Percentiles rank a stretch among this genome's conserved stretches.
These are phyloP conservation scores for Umbilicus rupestris DNA, from an alignment of 164 flowering plant species.

Conservation along the genomic window DNA sequence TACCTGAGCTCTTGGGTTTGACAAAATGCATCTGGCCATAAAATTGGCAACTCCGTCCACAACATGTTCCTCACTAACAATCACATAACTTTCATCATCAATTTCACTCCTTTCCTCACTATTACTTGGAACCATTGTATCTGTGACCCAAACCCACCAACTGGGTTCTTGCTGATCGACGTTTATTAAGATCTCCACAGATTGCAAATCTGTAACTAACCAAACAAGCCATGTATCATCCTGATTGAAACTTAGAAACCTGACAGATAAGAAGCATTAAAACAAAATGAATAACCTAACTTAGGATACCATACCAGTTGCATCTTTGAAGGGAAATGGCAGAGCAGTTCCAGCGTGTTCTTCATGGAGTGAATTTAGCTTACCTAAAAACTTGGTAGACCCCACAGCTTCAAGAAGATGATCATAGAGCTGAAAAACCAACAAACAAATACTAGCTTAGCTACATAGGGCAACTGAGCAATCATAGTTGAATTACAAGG, in stretches of 20 bases:
- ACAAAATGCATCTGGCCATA: conserved; percentile 76
- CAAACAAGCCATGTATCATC: not conserved
- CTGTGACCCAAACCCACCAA: conserved; percentile 96
- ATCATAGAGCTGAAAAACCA: conserved; percentile 46
- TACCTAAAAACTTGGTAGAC: conserved; percentile 49
- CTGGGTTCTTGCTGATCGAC: conserved; percentile 57
- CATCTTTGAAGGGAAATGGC: conserved; percentile 61
- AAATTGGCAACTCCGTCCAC: conserved; percentile 92
- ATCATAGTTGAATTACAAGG: too few relatives aligned
- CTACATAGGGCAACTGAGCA: not conserved
- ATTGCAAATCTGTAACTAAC: conserved; percentile 46
- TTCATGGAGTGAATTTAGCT: conserved; percentile 38
- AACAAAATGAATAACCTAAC: not conserved
- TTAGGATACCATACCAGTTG: conserved; percentile 39
- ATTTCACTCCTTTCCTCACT: conserved; percentile 75
- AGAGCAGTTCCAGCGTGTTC: conserved; percentile 24
- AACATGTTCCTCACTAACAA: conserved; percentile 72
- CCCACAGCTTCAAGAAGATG: conserved; percentile 60
- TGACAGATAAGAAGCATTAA: not conserved
- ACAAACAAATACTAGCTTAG: not conserved
- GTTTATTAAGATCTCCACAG: conserved; percentile 54
- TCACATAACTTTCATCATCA: conserved; percentile 69
- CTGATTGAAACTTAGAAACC: not conserved
- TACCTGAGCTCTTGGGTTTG: conserved; percentile 79
- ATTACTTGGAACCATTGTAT: conserved; percentile 51